Percentiles rank a stretch among this genome's conserved stretches.
These are phyloP conservation scores for Verticillium albo-atrum DNA, from an alignment of 2,329 filamentous ascomycete genomes.

Conservation along the genomic window DNA sequence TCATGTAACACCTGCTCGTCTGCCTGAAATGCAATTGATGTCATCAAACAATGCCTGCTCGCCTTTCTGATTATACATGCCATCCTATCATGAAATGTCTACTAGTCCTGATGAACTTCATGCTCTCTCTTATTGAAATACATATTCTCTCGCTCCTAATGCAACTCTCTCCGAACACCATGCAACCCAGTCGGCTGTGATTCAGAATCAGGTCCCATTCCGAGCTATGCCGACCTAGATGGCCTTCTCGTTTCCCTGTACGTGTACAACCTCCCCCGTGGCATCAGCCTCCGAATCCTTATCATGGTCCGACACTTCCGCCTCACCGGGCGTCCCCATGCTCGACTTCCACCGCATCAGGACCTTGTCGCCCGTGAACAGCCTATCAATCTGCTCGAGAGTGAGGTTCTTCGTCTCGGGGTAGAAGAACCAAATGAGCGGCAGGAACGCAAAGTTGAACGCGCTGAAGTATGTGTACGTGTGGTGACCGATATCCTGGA, in stretches of 20 bases:
- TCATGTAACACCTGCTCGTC: no score
- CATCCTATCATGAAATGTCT: no score
- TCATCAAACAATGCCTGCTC: no score
- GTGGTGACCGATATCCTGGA: conserved; percentile 29
- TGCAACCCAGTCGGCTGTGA: no score
- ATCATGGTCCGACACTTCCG: conserved; percentile 1
- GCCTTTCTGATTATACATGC: no score
- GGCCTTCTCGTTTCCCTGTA: conserved; percentile 22
- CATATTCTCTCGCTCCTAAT: no score
- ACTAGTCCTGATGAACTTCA: no score
- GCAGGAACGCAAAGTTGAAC: conserved; percentile 32
- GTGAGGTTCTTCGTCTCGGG: conserved; percentile 42
- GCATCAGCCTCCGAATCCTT: conserved; percentile 8
- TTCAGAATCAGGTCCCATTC: neutral
- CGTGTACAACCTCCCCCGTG: conserved; percentile 5
- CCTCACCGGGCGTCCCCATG: conserved; percentile 28
- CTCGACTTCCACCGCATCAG: conserved; percentile 61
- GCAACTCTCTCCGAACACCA: no score
- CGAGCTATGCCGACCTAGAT: conserved; percentile 34
- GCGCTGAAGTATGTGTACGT: conserved; percentile 33
- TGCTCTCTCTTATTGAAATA: no score
- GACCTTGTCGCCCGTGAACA: conserved; percentile 51
- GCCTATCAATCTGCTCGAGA: conserved; percentile 43
- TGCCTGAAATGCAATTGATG: no score
- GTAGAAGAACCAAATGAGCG: conserved; percentile 43